Base-by-base conservation (phyloP, 345 rosid species). In the Bruguiera gymnorhiza region DNA sequence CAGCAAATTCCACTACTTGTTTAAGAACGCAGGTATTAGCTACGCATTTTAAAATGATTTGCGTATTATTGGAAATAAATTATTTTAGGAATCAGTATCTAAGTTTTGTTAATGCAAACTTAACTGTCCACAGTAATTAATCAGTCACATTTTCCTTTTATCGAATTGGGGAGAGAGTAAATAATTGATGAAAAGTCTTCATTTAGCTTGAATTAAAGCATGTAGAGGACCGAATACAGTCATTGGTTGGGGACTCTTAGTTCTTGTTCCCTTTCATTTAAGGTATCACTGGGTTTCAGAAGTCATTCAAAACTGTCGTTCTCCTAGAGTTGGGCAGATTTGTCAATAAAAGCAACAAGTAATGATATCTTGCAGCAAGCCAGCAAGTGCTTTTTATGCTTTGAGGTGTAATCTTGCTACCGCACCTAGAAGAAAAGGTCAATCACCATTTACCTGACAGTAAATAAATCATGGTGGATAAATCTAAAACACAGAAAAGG, bases 1-100 rank as follows among this genome's bases (percentile, higher is more conserved):
- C 60, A 4, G 52, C 50, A 59, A 46, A 24, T 50, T 48, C 37
- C 3, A 34, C 59, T 66, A 50, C 58, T 72, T 24, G 76, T 58
- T 73, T 21, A 30, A 30, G 67, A 60, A 61, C 27, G 26, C 36
- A n/a, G 66, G 43, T 13, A 61, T 46, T 16, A 13, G 24, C 30
- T 65, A 8, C 15, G 8, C 30, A 62, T 26, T 66, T 52, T 50
- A 51, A 26, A 60, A 36, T 50, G 53, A 18, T 34, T 61, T 61
- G 6, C 30, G 0, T 9, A 19, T 2, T 24, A 43, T 50, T 60
- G 31, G 50, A 53, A 51, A 20, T 31, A 13, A 18, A 15, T 10
- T 50, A 16, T 27, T 58, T 48, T 23, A 4, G 27, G 27, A 59
- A 29, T 39, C 19, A 20, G 31, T n/a, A 60, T 60, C 67, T 10